Evolutionary conservation across 1,139 yeast species (phyloP), one percentile per base, ranked within the genome.

Genomic region (Suhomyces coccinellae): DNA sequence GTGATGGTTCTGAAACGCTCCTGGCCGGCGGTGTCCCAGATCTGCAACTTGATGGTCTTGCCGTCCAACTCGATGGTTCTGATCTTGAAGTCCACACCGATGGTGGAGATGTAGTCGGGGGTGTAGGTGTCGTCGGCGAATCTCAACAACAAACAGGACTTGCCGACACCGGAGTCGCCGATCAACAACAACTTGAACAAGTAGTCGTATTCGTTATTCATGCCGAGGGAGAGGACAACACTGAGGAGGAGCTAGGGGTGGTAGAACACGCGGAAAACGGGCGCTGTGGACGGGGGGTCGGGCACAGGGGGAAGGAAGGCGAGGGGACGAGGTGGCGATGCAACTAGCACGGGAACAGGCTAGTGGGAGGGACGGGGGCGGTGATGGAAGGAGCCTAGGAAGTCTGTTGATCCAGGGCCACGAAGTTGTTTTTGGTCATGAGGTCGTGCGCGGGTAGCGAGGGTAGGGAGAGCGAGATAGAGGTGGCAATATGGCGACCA

Each of bases 11-110:
- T 83, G 75, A 93, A 93, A 59, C 99, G 79, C 69, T 93, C 99
- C 73, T 93, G 99, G 35, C 99, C 99, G 8, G 99, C 99, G 44
- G 99, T 93, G 66, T 93, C 99, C 99, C 99, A 93, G 64, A 93
- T 91, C 72, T 93, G 99, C 61, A 95, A 79, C 74, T 93, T 93
- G 66, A 93, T 95, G 47, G 97, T 90, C 75, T 93, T 93, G 54
- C 98, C 99, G 57, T 93, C 98, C 52, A 93, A 77, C 61, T 91
- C 97, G 51, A 93, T 89, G 43, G 98, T 93, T 75, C 97, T 88
- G 71, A 93, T 93, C 73, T 93, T 93, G 76, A 93, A 93, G 66
- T 93, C 99, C 44, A 93, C 99, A 46, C 99, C 99, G 65, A 93
- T 93, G 44, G 99, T 93, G 45, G 97, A 89, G 60, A 93, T 91